A percentile compares a stretch with the other conserved stretches of the same genome.
phyloP scores from a whole-genome alignment of 2,329 filamentous ascomycete genomes.

The Penicillium olsonii region DNA sequence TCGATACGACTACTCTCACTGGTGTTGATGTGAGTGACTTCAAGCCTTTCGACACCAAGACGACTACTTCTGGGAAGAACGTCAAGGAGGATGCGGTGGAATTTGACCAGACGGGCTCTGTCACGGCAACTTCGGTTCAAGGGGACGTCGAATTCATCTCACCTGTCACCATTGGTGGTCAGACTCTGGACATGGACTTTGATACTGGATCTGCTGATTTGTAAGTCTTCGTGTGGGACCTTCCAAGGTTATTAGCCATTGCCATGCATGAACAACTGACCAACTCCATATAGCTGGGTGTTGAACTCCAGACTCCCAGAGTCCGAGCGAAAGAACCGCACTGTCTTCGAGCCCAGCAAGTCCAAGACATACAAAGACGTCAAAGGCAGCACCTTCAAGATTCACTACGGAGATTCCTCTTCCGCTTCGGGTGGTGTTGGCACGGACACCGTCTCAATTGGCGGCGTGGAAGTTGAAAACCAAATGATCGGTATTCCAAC shows the following conservation, averaged over 20 bases:
- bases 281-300: slow-evolving; percentile 58
- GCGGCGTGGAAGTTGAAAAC: slow-evolving; percentile 60
- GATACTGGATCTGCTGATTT: slow-evolving; percentile 76
- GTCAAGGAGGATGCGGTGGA: slow-evolving; percentile 25
- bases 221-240: slow-evolving; percentile 40
- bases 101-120: slow-evolving; percentile 53
- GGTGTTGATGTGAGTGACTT: slow-evolving; percentile 40
- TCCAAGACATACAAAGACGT: slow-evolving; percentile 54
- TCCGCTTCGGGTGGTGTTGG: slow-evolving; percentile 64
- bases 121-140: slow-evolving; percentile 64
- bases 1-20: slow-evolving; percentile 47
- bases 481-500: slow-evolving; percentile 71
- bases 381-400: slow-evolving; percentile 58
- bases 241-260: too few relatives aligned
- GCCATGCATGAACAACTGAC: not conserved
- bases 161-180: slow-evolving; percentile 68
- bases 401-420: slow-evolving; percentile 70
- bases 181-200: slow-evolving; percentile 69
- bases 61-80: slow-evolving; percentile 26
- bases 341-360: slow-evolving; percentile 55
- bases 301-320: slow-evolving; percentile 63
- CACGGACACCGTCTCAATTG: slow-evolving; percentile 67
- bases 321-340: slow-evolving; percentile 52
- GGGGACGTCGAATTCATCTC: slow-evolving; percentile 71
- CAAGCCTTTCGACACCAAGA: slow-evolving; percentile 29